Percentiles rank a stretch among this genome's conserved stretches.
Conservation (phyloP, 2,329 filamentous ascomycete species). For the Verticillium nubilum region DNA sequence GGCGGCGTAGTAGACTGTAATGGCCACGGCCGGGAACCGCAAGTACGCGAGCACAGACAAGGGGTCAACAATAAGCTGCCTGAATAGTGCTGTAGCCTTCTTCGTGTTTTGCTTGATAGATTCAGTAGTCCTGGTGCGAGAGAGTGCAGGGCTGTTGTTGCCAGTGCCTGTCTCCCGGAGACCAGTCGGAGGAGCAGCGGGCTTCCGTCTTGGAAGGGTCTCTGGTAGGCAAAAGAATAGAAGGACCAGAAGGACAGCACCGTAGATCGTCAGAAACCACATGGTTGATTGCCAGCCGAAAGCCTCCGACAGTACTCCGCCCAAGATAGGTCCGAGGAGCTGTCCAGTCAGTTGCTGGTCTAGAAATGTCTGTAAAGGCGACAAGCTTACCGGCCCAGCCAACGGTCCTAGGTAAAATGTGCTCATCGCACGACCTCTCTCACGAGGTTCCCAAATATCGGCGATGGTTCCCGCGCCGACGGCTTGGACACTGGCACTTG, state of each 20-base stretch:
- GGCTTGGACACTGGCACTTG: constrained; percentile 74
- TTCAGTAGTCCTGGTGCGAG: constrained; percentile 55
- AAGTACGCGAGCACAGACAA: constrained; percentile 66
- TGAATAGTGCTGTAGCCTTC: constrained; percentile 45
- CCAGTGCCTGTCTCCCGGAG: neutral
- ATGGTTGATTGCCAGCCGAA: constrained; percentile 73
- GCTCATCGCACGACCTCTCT: constrained; percentile 75
- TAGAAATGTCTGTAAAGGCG: constrained; percentile 45
- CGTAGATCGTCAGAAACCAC: constrained; percentile 73
- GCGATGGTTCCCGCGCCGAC: constrained; percentile 80
- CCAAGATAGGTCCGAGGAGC: constrained; percentile 57
- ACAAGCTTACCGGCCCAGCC: constrained; percentile 48
- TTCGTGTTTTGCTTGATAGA: constrained; percentile 54
- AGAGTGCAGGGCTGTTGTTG: constrained; percentile 18
- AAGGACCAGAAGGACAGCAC: constrained; percentile 48
- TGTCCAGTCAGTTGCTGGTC: neutral
- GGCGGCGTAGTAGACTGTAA: constrained; percentile 69
- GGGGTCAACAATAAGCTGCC: constrained; percentile 65
- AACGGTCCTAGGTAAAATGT: constrained; percentile 77
- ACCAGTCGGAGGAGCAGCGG: constrained; percentile 8
- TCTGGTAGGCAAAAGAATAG: constrained; percentile 61
- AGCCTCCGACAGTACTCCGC: constrained; percentile 62
- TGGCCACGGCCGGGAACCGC: constrained; percentile 65
- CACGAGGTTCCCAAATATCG: constrained; percentile 69
- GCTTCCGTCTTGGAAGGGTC: constrained; percentile 43